Evolutionary conservation across 495 filamentous ascomycete genomes (phyloP), one percentile per base, ranked within the genome.

Genomic region (Aspergillus egyptiacus): DNA sequence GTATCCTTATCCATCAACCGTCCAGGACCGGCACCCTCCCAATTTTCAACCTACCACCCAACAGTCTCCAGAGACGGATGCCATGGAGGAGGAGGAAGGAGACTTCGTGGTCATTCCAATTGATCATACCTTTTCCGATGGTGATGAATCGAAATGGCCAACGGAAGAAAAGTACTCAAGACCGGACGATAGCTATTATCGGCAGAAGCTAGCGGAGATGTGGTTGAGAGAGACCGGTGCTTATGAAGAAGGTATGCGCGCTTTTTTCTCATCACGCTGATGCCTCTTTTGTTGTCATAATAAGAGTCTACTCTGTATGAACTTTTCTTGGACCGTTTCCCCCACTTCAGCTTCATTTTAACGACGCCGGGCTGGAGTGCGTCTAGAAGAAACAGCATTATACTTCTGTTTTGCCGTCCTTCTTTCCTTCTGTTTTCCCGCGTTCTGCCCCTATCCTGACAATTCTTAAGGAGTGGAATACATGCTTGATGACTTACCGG

Each of bases 401-500:
- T n/a, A n/a, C n/a, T n/a, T n/a, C n/a, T n/a, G n/a, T n/a, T n/a
- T n/a, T n/a, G n/a, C n/a, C n/a, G n/a, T n/a, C n/a, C n/a, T n/a
- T n/a, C n/a, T n/a, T n/a, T n/a, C n/a, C n/a, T n/a, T n/a, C n/a
- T n/a, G n/a, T n/a, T n/a, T n/a, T n/a, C n/a, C n/a, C n/a, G n/a
- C n/a, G n/a, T n/a, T 20, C 15, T 37, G 27, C 27, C 25, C 24
- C 15, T 3, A 36, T 39, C 17, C 50, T 61, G 19, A 57, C 35
- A 42, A 19, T 44, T 8, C 15, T 37, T 24, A 45, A 77, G 73
- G 71, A 15, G 57, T 68, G n/a, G 61, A 36, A 0, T 80, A 81
- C 57, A 64, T 58, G 8, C 63, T 84, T 6, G 71, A 80, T 35
- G 56, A 56, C 13, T 57, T 84, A n/a, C 80, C 80, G 10, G 68